A percentile compares a stretch with the other conserved stretches of the same genome.
phyloP scores from a whole-genome alignment of 495 filamentous ascomycete genomes.

The Schizothecium vesticola region DNA sequence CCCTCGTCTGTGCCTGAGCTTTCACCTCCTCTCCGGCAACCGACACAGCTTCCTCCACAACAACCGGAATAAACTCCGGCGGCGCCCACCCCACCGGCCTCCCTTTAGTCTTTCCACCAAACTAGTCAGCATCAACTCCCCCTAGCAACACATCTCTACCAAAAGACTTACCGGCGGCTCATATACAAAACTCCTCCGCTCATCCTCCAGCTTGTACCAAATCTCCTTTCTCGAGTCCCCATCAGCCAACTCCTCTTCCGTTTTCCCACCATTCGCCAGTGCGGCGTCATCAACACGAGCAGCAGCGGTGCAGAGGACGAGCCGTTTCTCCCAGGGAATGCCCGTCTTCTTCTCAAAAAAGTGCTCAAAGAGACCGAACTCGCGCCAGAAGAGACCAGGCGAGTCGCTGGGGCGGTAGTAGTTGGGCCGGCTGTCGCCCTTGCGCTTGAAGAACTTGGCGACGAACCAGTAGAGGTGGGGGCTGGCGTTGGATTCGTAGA shows the following conservation, averaged over 20 bases:
- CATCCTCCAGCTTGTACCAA: slow-evolving; percentile 21
- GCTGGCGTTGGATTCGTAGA: slow-evolving; percentile 43
- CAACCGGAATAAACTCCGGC: slow-evolving; percentile 4
- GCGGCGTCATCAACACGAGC: neutral
- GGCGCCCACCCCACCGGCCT: slow-evolving; percentile 32
- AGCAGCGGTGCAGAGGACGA: slow-evolving; percentile 6
- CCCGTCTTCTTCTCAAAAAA: slow-evolving; percentile 55
- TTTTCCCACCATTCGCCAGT: neutral
- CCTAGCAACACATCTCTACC: neutral
- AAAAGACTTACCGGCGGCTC: slow-evolving; percentile 33
- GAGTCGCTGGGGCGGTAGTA: slow-evolving; percentile 23
- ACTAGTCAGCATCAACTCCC: neutral
- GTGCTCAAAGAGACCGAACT: slow-evolving; percentile 43
- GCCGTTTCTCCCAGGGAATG: slow-evolving; percentile 50
- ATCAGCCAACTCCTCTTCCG: slow-evolving; percentile 2
- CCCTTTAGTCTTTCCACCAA: slow-evolving; percentile 26
- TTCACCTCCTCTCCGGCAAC: neutral
- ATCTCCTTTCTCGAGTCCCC: slow-evolving; percentile 12
- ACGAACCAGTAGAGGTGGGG: slow-evolving; percentile 40
- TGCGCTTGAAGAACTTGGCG: slow-evolving; percentile 32
- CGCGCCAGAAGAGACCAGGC: slow-evolving; percentile 24
- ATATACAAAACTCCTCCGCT: slow-evolving; percentile 27
- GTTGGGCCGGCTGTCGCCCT: slow-evolving; percentile 20
- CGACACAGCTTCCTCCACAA: neutral
- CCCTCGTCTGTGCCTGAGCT: neutral